These are phyloP conservation scores for Talaromyces sp. DNA, from an alignment of 2,329 filamentous ascomycete genomes.

Conservation along the genomic window DNA sequence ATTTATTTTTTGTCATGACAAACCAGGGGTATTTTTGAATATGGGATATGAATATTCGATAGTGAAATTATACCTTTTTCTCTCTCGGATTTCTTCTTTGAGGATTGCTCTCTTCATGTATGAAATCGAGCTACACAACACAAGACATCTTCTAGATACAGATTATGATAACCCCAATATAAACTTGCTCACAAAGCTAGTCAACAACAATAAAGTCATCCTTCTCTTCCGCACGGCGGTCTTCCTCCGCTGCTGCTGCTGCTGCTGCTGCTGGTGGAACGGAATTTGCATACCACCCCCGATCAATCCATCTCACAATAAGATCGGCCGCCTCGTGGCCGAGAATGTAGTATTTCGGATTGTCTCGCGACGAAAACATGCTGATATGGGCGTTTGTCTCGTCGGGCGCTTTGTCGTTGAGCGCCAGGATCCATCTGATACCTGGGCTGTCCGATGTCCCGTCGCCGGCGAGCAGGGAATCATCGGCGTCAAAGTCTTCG, in stretches of 20 bases:
- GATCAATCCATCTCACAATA: conserved; percentile 37
- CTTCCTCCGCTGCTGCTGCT: neutral
- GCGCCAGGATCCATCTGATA: conserved; percentile 62
- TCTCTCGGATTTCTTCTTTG: neutral
- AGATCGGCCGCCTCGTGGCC: conserved; percentile 33
- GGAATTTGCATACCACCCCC: conserved; percentile 34
- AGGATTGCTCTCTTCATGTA: neutral
- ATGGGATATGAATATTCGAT: neutral
- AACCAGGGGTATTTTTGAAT: neutral
- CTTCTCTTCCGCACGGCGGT: conserved; percentile 1
- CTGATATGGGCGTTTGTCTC: conserved; percentile 73
- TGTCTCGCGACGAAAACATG: conserved; percentile 44
- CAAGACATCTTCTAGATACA: no score
- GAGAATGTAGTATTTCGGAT: conserved; percentile 41
- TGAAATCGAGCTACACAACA: neutral
- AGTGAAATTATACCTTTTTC: neutral
- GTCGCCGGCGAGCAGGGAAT: conserved; percentile 19
- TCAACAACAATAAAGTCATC: conserved; percentile 12
- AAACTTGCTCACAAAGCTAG: neutral
- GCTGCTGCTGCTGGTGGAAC: neutral
- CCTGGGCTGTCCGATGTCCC: conserved; percentile 20
- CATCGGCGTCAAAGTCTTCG: conserved; percentile 40
- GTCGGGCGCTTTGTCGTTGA: conserved; percentile 75
- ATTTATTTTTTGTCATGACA: neutral
- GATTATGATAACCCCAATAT: no score